Conservation (phyloP, 768 basidiomycete genomes). For the Suillus lakei region DNA sequence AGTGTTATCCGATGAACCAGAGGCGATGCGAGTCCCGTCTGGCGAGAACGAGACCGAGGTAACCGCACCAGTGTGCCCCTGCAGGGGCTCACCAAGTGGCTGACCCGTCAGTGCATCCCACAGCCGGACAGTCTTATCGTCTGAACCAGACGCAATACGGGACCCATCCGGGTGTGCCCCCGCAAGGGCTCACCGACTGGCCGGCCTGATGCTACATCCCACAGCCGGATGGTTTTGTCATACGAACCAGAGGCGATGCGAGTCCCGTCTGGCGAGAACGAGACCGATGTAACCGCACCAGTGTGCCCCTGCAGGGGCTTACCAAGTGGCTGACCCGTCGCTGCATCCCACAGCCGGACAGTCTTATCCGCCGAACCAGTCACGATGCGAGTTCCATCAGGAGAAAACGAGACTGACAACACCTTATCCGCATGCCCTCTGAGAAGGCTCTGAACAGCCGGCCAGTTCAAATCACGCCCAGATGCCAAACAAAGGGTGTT, state of each 20-base stretch:
- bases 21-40: slow-evolving; percentile 14
- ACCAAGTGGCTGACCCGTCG: neutral
- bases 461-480: too few species aligned
- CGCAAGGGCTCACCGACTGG: neutral
- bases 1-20: slow-evolving; percentile 8
- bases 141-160: too few species aligned
- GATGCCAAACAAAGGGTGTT: too few species aligned
- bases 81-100: slow-evolving; percentile 3
- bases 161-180: too few species aligned
- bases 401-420: neutral
- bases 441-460: neutral
- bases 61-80: slow-evolving; percentile 14
- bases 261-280: neutral
- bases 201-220: too few species aligned
- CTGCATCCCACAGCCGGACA: neutral
- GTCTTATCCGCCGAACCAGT: neutral
- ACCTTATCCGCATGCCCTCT: neutral
- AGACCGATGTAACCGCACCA: neutral
- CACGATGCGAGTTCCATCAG: neutral
- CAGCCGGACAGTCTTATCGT: slow-evolving; percentile 5
- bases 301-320: neutral
- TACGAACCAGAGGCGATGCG: neutral
- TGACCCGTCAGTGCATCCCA: slow-evolving; percentile 16
- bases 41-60: slow-evolving; percentile 18
- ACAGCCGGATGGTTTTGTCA: neutral